These are phyloP conservation scores for Closterium sp. DNA, from an alignment of 139 green algal genomes.

Conservation along the genomic window DNA sequence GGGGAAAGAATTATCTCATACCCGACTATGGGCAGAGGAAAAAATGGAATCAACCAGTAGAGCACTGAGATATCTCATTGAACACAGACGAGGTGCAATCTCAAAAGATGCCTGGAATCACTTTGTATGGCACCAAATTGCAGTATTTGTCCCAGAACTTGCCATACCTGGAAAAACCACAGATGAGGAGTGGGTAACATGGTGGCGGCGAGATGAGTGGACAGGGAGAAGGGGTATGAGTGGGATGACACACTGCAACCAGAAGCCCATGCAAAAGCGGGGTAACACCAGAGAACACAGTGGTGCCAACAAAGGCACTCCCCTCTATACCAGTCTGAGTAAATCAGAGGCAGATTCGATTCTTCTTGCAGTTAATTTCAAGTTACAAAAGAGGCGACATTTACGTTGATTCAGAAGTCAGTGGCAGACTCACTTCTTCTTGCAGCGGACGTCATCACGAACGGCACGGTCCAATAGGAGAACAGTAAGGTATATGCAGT, in stretches of 20 bases:
- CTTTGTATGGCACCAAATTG: conserved; percentile 62
- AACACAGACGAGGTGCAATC: too few species aligned
- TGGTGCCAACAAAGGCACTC: too few species aligned
- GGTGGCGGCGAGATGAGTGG: neutral
- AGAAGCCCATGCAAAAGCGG: too few species aligned
- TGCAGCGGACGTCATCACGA: conserved; percentile 66
- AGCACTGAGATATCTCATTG: too few species aligned
- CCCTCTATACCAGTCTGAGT: too few species aligned
- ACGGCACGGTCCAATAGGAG: conserved; percentile 66
- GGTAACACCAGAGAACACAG: too few species aligned
- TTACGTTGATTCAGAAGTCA: neutral
- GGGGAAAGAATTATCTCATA: too few species aligned
- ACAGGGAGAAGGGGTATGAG: neutral
- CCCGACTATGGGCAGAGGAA: too few species aligned
- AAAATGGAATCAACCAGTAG: too few species aligned
- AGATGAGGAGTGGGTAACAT: neutral
- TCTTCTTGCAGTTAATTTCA: neutral
- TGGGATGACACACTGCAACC: too few species aligned
- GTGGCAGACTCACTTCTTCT: conserved; percentile 61
- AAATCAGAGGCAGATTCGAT: neutral
- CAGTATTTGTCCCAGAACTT: conserved; percentile 69
- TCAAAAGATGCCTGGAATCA: conserved; percentile 67
- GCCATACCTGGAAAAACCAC: conserved; percentile 53
- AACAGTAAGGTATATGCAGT: conserved; percentile 69
- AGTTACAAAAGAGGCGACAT: neutral